These are phyloP conservation scores for Xerocomus tenax DNA, from an alignment of 1,284 basidiomycete genomes.

Conservation along the genomic window DNA sequence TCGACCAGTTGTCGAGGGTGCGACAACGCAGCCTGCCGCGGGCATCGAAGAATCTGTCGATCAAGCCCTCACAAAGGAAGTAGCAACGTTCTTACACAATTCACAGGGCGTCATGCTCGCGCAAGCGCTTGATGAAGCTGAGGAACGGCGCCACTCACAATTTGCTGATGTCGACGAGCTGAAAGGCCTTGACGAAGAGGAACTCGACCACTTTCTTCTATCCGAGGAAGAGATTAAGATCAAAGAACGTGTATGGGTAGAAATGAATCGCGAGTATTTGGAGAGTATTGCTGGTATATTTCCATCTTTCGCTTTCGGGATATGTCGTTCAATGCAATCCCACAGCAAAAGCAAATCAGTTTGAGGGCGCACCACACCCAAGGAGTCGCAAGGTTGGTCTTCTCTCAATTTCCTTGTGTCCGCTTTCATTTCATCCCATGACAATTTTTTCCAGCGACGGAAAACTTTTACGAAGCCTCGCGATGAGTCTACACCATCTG, in stretches of 20 bases:
- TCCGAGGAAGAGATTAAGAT: conserved; percentile 80
- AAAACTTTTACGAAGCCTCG: conserved; percentile 62
- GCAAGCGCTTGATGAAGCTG: conserved; percentile 55
- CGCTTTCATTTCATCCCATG: neutral
- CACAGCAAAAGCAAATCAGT: conserved; percentile 62
- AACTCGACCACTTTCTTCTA: conserved; percentile 81
- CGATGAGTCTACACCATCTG: conserved; percentile 64
- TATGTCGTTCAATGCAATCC: conserved; percentile 39
- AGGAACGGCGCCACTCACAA: conserved; percentile 48
- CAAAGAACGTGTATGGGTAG: conserved; percentile 95
- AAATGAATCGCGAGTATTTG: conserved; percentile 89
- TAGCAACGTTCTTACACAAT: conserved; percentile 53
- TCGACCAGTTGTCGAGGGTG: conserved; percentile 25
- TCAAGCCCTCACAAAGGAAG: conserved; percentile 54
- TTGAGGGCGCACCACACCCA: conserved; percentile 37
- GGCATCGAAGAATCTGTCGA: conserved; percentile 43
- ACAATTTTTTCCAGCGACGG: conserved; percentile 42
- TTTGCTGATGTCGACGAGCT: conserved; percentile 56
- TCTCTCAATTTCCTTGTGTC: conserved; percentile 25
- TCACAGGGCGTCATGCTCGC: conserved; percentile 48
- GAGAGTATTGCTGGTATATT: conserved; percentile 77
- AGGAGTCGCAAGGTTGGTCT: conserved; percentile 70
- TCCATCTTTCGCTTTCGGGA: conserved; percentile 5
- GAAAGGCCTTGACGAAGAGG: conserved; percentile 82
- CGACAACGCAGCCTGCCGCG: conserved; percentile 15